Evolutionary conservation across 2,329 filamentous ascomycete genomes (phyloP).

Genomic region (Achaetomium macrosporum): DNA sequence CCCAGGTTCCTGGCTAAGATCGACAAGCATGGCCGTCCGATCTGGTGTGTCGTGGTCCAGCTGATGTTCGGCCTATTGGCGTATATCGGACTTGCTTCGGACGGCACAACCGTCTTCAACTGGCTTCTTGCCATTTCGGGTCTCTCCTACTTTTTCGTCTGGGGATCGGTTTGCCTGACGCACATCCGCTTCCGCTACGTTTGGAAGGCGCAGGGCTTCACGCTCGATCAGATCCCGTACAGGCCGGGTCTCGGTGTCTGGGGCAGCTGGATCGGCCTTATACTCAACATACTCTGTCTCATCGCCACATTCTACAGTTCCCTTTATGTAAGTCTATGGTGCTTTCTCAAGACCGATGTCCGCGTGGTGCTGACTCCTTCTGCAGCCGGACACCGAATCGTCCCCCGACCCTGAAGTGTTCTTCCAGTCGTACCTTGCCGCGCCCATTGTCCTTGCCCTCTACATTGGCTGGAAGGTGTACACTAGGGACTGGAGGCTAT

Average conservation of each 20-base stretch:
- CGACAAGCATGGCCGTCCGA: conserved; percentile 54
- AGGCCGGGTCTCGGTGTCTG: conserved; percentile 48
- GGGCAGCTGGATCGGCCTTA: conserved; percentile 64
- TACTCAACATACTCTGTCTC: conserved; percentile 61
- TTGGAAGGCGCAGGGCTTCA: conserved; percentile 54
- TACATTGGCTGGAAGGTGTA: conserved; percentile 63
- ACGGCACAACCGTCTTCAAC: conserved; percentile 43
- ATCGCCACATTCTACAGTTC: conserved; percentile 67
- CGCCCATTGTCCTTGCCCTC: conserved; percentile 48
- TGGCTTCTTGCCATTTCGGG: conserved; percentile 68
- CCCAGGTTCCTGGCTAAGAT: conserved; percentile 55
- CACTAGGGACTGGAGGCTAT: conserved; percentile 46
- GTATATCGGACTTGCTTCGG: conserved; percentile 46
- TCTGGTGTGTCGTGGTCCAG: conserved; percentile 48
- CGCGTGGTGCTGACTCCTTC: not conserved
- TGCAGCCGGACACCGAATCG: conserved; percentile 31
- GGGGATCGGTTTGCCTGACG: conserved; percentile 61
- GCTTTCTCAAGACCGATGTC: not conserved
- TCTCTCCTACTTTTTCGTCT: conserved; percentile 68
- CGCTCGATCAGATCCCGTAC: conserved; percentile 44
- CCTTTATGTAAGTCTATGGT: conserved; percentile 42
- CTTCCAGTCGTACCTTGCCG: conserved; percentile 54
- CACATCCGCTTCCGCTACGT: conserved; percentile 61
- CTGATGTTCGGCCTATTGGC: conserved; percentile 54
- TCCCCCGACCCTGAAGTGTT: conserved; percentile 42